A percentile compares a stretch with the other conserved stretches of the same genome.
Conservation (phyloP, 2,329 filamentous ascomycete genomes). For the Fusarium humuli region DNA sequence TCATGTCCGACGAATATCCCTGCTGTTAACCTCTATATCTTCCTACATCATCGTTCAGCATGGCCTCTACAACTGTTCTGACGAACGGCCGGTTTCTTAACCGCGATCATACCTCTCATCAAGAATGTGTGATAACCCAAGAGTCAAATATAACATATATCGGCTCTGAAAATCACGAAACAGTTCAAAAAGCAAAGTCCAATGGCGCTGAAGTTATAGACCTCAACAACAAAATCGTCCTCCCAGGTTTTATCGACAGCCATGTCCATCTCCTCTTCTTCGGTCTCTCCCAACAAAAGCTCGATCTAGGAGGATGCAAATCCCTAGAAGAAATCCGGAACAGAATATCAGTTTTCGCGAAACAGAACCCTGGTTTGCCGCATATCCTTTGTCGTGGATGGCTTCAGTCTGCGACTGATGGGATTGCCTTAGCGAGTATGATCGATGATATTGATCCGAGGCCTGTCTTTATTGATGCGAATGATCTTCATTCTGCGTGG, state of each 20-base stretch:
- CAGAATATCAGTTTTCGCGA: conserved; percentile 55
- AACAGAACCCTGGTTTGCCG: conserved; percentile 54
- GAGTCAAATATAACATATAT: conserved; percentile 23
- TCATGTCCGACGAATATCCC: not conserved
- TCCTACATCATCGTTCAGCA: not conserved
- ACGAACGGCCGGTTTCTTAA: conserved; percentile 3
- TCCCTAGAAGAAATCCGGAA: conserved; percentile 58
- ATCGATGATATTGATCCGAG: conserved; percentile 61
- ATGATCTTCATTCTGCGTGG: conserved; percentile 64
- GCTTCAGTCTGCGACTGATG: conserved; percentile 56
- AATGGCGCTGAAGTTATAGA: conserved; percentile 43
- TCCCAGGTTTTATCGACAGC: conserved; percentile 65
- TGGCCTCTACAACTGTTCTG: not conserved
- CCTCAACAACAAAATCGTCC: conserved; percentile 49
- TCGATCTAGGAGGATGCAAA: conserved; percentile 57
- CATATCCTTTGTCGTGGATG: conserved; percentile 62
- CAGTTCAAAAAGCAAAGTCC: conserved; percentile 4
- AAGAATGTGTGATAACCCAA: conserved; percentile 14
- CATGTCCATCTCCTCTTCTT: conserved; percentile 64
- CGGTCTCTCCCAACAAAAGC: conserved; percentile 61
- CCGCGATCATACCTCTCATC: not conserved
- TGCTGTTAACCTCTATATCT: fast-evolving
- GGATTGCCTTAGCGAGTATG: conserved; percentile 52
- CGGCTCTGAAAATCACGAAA: not conserved
- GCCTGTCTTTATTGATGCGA: conserved; percentile 64